Percentiles rank a stretch among this genome's conserved stretches.
phyloP scores from a whole-genome alignment of 202 grass and related monocot species.

The Zizania palustris region DNA sequence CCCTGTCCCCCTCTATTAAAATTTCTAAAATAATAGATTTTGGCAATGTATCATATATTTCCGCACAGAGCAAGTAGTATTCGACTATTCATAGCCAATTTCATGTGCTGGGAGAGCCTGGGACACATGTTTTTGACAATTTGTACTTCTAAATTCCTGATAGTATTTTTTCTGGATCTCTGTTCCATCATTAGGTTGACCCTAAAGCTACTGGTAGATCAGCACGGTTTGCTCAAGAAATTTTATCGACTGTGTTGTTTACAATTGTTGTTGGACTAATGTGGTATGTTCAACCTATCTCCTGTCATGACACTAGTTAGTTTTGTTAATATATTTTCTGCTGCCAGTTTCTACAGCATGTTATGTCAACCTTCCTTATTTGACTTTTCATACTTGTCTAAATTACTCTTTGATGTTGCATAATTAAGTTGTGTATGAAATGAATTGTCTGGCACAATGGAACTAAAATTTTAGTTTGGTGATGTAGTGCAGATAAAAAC shows the following conservation, averaged over 20 bases:
- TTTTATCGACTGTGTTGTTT: slow-evolving; percentile 85
- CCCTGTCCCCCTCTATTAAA: background rate
- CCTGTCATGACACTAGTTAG: slow-evolving; percentile 18
- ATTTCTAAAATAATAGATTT: background rate
- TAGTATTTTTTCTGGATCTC: slow-evolving; percentile 30
- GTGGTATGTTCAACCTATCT: slow-evolving; percentile 64
- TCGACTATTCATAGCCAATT: background rate
- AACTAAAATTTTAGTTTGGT: slow-evolving; percentile 22
- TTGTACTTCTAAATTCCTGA: slow-evolving; percentile 25
- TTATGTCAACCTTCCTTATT: slow-evolving; percentile 11
- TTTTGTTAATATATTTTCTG: slow-evolving; percentile 36
- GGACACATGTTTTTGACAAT: background rate
- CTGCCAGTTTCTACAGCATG: background rate
- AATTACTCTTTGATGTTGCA: slow-evolving; percentile 8
- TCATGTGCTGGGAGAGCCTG: background rate
- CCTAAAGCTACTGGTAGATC: slow-evolving; percentile 89
- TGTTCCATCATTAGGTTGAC: slow-evolving; percentile 76
- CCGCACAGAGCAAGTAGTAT: background rate
- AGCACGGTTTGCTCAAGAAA: slow-evolving; percentile 83
- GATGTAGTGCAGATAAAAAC: slow-evolving; percentile 6
- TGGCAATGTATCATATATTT: background rate
- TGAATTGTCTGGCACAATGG: slow-evolving; percentile 14
- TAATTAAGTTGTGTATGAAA: slow-evolving; percentile 26
- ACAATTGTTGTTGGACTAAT: slow-evolving; percentile 69
- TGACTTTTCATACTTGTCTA: slow-evolving; percentile 18